A percentile compares a stretch with the other conserved stretches of the same genome.
phyloP scores from a whole-genome alignment of 345 rosid species.

The Heritiera fomes region DNA sequence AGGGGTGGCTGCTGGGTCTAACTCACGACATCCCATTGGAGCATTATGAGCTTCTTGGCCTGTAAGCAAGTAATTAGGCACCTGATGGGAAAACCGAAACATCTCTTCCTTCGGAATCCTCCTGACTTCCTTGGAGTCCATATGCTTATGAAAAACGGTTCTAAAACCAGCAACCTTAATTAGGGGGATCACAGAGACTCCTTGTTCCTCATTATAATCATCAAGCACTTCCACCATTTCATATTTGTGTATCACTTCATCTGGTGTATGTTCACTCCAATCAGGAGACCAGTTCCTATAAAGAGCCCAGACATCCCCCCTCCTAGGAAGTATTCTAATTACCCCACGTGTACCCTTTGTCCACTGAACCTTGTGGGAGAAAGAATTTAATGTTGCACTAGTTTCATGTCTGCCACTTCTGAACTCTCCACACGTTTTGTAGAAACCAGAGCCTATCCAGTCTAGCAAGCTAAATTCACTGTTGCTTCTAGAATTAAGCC shows the following conservation, averaged over 20 bases:
- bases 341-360: conserved; percentile 65
- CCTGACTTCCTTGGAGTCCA: conserved; percentile 41
- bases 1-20: conserved; percentile 93
- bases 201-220: conserved; percentile 59
- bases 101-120: conserved; percentile 69
- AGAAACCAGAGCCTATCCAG: conserved; percentile 84
- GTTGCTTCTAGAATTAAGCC: conserved; percentile 81
- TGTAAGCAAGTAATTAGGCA: conserved; percentile 72
- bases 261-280: conserved; percentile 70
- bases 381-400: conserved; percentile 55
- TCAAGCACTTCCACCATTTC: conserved; percentile 93
- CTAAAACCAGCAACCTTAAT: conserved; percentile 70
- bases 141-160: conserved; percentile 57
- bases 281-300: conserved; percentile 84
- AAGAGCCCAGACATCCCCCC: conserved; percentile 91
- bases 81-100: conserved; percentile 93
- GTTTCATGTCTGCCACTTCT: conserved; percentile 58
- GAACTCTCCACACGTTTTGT: conserved; percentile 87
- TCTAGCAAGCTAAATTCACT: conserved; percentile 58
- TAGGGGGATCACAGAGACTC: conserved; percentile 57
- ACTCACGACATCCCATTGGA: conserved; percentile 66
- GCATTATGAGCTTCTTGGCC: conserved; percentile 73
- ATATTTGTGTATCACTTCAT: conserved; percentile 67
- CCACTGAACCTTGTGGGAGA: conserved; percentile 85
- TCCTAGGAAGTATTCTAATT: conserved; percentile 63